These are phyloP conservation scores for Sporothrix euskadiensis DNA, from an alignment of 2,329 filamentous ascomycete species.

Conservation along the genomic window DNA sequence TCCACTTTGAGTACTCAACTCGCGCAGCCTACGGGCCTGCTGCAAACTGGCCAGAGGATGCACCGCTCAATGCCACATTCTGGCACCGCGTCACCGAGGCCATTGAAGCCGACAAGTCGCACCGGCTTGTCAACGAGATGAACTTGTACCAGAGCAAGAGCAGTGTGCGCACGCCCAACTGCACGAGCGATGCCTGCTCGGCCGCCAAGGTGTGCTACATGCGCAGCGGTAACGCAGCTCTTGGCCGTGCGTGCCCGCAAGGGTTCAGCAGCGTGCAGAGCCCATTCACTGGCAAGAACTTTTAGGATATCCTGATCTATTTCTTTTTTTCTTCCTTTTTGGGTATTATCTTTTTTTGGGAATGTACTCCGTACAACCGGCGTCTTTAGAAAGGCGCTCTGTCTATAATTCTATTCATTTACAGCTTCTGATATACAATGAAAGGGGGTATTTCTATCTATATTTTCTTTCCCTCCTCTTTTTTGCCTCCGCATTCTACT, in stretches of 20 bases:
- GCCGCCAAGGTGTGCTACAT: conserved; percentile 61
- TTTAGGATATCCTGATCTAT: conserved; percentile 29
- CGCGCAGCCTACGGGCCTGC: conserved; percentile 54
- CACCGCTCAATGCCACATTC: conserved; percentile 52
- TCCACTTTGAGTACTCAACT: conserved; percentile 58
- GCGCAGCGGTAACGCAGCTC: conserved; percentile 53
- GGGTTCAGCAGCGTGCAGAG: conserved; percentile 48
- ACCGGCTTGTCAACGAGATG: conserved; percentile 48
- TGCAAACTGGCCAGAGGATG: conserved; percentile 44
- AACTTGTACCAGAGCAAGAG: conserved; percentile 43
- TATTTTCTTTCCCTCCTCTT: background rate
- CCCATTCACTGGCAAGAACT: conserved; percentile 41
- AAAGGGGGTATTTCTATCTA: conserved; percentile 3
- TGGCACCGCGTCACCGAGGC: conserved; percentile 47
- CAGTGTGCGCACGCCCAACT: conserved; percentile 39
- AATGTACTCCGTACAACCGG: background rate
- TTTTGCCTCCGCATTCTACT: background rate
- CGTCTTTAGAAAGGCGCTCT: background rate
- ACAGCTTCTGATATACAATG: background rate
- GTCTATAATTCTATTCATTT: background rate
- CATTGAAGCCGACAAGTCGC: conserved; percentile 41
- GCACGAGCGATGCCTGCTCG: conserved; percentile 46
- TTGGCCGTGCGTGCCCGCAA: conserved; percentile 54
- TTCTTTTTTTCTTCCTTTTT: background rate
- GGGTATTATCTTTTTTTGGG: background rate